Conservation (phyloP, 768 basidiomycete species). For the Tubosaeta sp. region DNA sequence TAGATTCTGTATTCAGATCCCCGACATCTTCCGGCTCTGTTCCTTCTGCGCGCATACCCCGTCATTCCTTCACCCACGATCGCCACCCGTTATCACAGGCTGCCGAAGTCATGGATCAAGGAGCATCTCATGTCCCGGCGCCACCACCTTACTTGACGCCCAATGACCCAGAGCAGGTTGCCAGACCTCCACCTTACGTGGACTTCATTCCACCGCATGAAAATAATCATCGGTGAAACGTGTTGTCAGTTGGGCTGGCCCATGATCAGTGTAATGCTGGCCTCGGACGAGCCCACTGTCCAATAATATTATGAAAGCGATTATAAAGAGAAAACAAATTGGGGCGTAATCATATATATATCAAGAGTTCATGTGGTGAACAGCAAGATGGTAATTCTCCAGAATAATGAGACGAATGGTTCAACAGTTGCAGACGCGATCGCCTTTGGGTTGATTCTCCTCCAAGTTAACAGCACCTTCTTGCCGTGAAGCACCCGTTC, state of each 20-base stretch:
- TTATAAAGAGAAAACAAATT: conserved; percentile 21
- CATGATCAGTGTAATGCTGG: not conserved
- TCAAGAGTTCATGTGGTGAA: conserved; percentile 18
- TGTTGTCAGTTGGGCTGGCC: not conserved
- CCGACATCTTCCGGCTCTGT: conserved; percentile 19
- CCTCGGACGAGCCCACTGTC: conserved; percentile 6
- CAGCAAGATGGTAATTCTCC: conserved; percentile 16
- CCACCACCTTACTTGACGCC: conserved; percentile 72
- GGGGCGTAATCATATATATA: conserved; percentile 23
- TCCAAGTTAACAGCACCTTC: conserved; percentile 64
- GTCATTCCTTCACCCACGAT: conserved; percentile 28
- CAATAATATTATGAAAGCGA: conserved; percentile 24
- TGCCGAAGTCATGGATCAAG: conserved; percentile 29
- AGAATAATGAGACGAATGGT: conserved; percentile 14
- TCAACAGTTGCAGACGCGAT: conserved; percentile 82
- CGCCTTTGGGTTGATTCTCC: conserved; percentile 59
- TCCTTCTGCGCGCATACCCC: conserved; percentile 28
- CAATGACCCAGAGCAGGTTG: conserved; percentile 49
- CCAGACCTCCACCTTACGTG: conserved; percentile 60
- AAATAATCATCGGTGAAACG: conserved; percentile 10
- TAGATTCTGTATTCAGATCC: conserved; percentile 70
- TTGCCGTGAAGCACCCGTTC: conserved; percentile 48
- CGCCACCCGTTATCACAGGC: conserved; percentile 33
- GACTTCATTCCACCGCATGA: conserved; percentile 36
- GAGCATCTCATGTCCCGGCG: conserved; percentile 52